Percentiles rank a stretch among this genome's conserved stretches.
Conservation (phyloP, 1,284 basidiomycete genomes). For the Wallemia mellicola region DNA sequence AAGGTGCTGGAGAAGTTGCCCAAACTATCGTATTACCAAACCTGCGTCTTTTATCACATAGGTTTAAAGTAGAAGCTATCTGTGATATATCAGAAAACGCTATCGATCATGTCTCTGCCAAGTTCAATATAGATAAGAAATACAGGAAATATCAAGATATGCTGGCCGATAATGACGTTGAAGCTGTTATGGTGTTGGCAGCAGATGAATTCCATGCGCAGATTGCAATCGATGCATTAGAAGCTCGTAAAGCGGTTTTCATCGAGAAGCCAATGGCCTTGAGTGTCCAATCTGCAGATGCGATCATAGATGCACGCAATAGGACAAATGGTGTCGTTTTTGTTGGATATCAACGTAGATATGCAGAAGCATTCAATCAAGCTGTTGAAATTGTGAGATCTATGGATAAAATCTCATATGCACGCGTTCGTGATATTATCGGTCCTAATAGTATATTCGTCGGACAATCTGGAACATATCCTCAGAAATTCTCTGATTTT, state of each 20-base stretch:
- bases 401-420: constrained; percentile 13
- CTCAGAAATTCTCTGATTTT: constrained; percentile 12
- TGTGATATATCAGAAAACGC: constrained; percentile 13
- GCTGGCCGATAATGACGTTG: constrained; percentile 10
- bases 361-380: constrained; percentile 14
- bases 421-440: constrained; percentile 18
- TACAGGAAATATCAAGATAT: constrained; percentile 9
- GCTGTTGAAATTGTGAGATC: constrained; percentile 14
- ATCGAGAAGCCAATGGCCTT: constrained; percentile 16
- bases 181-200: constrained; percentile 12
- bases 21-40: constrained; percentile 8
- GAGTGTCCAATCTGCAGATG: constrained; percentile 11
- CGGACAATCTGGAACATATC: constrained; percentile 13
- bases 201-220: constrained; percentile 10
- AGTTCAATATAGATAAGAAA: constrained; percentile 12
- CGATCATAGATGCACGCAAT: constrained; percentile 11
- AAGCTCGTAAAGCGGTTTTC: constrained; percentile 12
- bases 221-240: constrained; percentile 6
- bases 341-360: constrained; percentile 18
- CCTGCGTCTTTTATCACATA: constrained; percentile 8
- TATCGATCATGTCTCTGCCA: constrained; percentile 10
- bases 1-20: neutral
- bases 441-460: constrained; percentile 18
- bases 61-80: constrained; percentile 12
- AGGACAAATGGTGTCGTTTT: constrained; percentile 11